Evolutionary conservation across 2,329 filamentous ascomycete species (phyloP).

Genomic region (Ophiocordyceps camponoti-leonardi): DNA sequence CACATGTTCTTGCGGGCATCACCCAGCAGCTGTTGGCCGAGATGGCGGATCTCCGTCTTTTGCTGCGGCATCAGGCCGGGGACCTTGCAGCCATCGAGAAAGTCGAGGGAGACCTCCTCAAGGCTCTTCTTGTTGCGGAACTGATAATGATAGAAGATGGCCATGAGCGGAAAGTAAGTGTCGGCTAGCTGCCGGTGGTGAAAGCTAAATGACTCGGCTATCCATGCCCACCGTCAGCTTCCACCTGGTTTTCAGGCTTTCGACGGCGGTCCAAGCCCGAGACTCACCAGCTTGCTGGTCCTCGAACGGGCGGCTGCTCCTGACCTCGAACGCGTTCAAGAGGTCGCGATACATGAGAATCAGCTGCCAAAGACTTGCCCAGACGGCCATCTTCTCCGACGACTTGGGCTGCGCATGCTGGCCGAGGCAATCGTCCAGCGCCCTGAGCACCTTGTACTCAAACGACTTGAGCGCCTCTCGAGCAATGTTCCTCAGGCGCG

Average conservation of each 20-base stretch:
- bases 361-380: slow-evolving; percentile 31
- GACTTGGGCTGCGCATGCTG: slow-evolving; percentile 20
- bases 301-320: slow-evolving; percentile 9
- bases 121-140: slow-evolving; percentile 23
- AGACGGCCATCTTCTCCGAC: slow-evolving; percentile 25
- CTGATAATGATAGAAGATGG: slow-evolving; percentile 22
- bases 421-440: slow-evolving; percentile 20
- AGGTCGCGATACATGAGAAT: slow-evolving; percentile 30
- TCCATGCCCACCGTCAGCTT: not conserved
- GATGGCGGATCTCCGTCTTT: slow-evolving; percentile 8
- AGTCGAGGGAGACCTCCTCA: slow-evolving; percentile 18
- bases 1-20: slow-evolving; percentile 17
- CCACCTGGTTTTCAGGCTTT: no score
- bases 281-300: slow-evolving; percentile 4
- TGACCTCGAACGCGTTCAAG: slow-evolving; percentile 12
- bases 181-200: slow-evolving; percentile 14
- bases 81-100: slow-evolving; percentile 14
- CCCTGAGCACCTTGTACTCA: slow-evolving; percentile 21
- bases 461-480: slow-evolving; percentile 17
- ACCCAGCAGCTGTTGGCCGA: slow-evolving; percentile 13
- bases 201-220: slow-evolving; percentile 5
- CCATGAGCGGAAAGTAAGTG: slow-evolving; percentile 18
- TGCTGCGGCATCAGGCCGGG: slow-evolving; percentile 10
- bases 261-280: not conserved
- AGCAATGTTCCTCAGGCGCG: slow-evolving; percentile 22